Conservation (phyloP, 805 yeast species). For the Metschnikowia continentalis region DNA sequence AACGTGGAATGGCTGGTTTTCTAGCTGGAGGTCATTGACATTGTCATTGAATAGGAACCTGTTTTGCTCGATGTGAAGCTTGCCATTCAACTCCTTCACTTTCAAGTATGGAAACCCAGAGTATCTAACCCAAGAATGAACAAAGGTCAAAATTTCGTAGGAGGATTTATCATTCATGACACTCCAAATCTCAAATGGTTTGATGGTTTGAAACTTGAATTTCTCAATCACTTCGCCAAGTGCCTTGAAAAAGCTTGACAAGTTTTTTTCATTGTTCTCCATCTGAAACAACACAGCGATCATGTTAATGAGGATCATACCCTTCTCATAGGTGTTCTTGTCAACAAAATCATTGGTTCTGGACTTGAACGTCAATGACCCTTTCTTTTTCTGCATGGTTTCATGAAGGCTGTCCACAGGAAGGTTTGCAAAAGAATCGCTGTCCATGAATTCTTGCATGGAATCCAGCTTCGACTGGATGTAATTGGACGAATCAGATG, state of each 20-base stretch:
- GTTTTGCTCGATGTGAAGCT: slow-evolving; percentile 36
- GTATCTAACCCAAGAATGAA: slow-evolving; percentile 56
- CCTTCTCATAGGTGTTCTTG: slow-evolving; percentile 53
- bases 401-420: slow-evolving; percentile 33
- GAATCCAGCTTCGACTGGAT: slow-evolving; percentile 12
- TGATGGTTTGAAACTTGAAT: slow-evolving; percentile 37
- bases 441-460: slow-evolving; percentile 30
- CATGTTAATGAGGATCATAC: slow-evolving; percentile 53
- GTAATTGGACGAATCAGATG: slow-evolving; percentile 13
- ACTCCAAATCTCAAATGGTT: slow-evolving; percentile 53
- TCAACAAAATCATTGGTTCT: slow-evolving; percentile 47
- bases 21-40: slow-evolving; percentile 32
- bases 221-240: slow-evolving; percentile 36
- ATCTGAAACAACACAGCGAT: slow-evolving; percentile 41
- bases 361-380: slow-evolving; percentile 20
- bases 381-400: slow-evolving; percentile 25
- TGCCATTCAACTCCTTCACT: slow-evolving; percentile 27
- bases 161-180: slow-evolving; percentile 29
- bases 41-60: slow-evolving; percentile 27
- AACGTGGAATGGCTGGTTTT: slow-evolving; percentile 58
- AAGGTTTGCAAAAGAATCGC: slow-evolving; percentile 28
- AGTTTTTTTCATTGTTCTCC: slow-evolving; percentile 21
- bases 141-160: slow-evolving; percentile 46
- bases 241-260: slow-evolving; percentile 26
- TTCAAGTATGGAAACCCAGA: slow-evolving; percentile 57